phyloP scores from a whole-genome alignment of 805 yeast genomes.

The Nakazawaea ernobii region DNA sequence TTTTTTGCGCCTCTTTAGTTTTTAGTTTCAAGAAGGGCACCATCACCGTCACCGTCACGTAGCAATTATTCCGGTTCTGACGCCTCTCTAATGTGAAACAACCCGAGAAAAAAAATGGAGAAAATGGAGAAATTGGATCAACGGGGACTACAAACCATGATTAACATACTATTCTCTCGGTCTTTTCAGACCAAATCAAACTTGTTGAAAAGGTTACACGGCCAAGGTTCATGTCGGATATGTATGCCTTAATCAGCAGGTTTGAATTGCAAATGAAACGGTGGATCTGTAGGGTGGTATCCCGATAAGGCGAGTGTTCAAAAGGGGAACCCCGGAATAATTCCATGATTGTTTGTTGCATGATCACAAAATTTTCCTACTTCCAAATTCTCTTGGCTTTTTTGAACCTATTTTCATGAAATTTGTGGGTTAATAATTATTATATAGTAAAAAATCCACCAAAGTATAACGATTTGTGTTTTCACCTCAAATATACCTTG shows the following conservation, averaged over 20 bases:
- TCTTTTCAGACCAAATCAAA: no score
- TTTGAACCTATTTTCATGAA: not conserved
- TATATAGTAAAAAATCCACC: no score
- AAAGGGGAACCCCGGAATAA: conserved; percentile 9
- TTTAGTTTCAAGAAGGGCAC: not conserved
- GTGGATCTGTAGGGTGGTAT: no score
- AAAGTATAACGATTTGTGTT: no score
- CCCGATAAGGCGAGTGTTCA: not conserved
- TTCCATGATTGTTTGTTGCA: conserved; percentile 3
- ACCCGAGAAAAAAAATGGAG: conserved; percentile 5
- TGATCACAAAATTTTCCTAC: conserved; percentile 3
- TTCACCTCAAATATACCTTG: not conserved
- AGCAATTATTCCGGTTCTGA: conserved; percentile 2
- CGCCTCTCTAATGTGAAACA: conserved; percentile 3
- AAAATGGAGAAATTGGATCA: not conserved
- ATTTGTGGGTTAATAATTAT: no score
- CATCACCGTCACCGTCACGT: not conserved
- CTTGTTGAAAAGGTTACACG: no score
- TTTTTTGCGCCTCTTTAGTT: not conserved
- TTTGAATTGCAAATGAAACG: no score
- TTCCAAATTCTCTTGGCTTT: not conserved
- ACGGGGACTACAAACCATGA: no score
- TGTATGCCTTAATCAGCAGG: not conserved
- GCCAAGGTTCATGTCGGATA: no score
- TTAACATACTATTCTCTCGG: no score